A percentile compares a stretch with the other conserved stretches of the same genome.
These are phyloP conservation scores for Actinomucor elegans DNA, from an alignment of 371 early-diverging fungal genomes.

Conservation along the genomic window DNA sequence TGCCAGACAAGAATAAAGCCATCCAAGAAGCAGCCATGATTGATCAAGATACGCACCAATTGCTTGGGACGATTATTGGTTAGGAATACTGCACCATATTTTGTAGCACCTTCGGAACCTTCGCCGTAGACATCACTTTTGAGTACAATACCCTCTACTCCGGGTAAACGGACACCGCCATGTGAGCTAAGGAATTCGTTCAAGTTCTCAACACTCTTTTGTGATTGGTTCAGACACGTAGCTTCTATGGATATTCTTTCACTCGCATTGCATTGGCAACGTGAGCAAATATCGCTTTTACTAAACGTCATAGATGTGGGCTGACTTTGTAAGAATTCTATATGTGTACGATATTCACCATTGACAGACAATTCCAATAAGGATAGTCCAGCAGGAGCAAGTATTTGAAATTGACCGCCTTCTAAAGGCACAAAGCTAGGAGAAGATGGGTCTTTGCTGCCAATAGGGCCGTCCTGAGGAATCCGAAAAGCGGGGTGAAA, in stretches of 20 bases:
- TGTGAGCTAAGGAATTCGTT: conserved; percentile 25
- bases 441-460: conserved; percentile 1
- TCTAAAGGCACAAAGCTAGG: conserved; percentile 37
- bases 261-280: conserved; percentile 20
- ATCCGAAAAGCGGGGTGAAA: conserved; percentile 61
- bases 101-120: conserved; percentile 6
- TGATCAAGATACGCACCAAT: conserved; percentile 32
- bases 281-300: conserved; percentile 19
- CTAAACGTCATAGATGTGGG: conserved; percentile 10
- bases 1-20: conserved; percentile 45
- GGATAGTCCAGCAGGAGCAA: conserved; percentile 50
- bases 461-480: conserved; percentile 47
- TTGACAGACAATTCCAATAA: conserved; percentile 58
- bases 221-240: conserved; percentile 36
- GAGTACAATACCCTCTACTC: conserved; percentile 27
- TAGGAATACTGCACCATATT: conserved; percentile 1
- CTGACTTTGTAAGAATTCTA: conserved; percentile 51
- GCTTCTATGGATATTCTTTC: conserved; percentile 39
- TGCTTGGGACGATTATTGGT: not conserved
- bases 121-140: conserved; percentile 26
- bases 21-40: conserved; percentile 52
- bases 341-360: conserved; percentile 49
- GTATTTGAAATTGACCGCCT: conserved; percentile 34
- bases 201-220: conserved; percentile 30
- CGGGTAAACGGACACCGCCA: conserved; percentile 26